Evolutionary conservation across 2,329 filamentous ascomycete genomes (phyloP).

Genomic region (Colletotrichum incanum): DNA sequence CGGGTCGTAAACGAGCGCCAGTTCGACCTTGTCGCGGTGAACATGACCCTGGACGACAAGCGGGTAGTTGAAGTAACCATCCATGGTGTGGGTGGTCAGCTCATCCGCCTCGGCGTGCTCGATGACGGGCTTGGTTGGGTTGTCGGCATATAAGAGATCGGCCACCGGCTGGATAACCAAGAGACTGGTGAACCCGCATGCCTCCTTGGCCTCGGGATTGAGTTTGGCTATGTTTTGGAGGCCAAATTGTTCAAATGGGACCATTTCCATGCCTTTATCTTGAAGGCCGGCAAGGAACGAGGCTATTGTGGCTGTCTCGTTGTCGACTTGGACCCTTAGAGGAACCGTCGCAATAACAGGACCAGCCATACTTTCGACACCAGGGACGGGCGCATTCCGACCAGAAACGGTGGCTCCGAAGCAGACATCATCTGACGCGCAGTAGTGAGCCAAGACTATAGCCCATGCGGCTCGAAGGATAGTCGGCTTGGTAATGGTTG

Average conservation of each 20-base stretch:
- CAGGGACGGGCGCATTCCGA: constrained; percentile 45
- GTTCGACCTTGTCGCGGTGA: too few relatives aligned
- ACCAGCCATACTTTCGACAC: constrained; percentile 45
- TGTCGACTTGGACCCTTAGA: constrained; percentile 39
- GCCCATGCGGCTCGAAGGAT: constrained; percentile 31
- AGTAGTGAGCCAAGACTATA: constrained; percentile 44
- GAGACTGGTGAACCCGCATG: constrained; percentile 13
- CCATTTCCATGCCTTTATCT: constrained; percentile 37
- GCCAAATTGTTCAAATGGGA: constrained; percentile 46
- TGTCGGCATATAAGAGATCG: constrained; percentile 24
- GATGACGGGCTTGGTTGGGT: not conserved
- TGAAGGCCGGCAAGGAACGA: constrained; percentile 45
- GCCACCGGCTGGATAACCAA: constrained; percentile 24
- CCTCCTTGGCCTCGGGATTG: constrained; percentile 31
- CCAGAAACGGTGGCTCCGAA: constrained; percentile 49
- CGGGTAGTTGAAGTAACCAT: too few relatives aligned
- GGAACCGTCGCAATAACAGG: constrained; percentile 46
- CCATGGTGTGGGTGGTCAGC: too few relatives aligned
- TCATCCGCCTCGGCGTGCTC: too few relatives aligned
- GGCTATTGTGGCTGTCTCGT: constrained; percentile 38
- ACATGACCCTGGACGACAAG: too few relatives aligned
- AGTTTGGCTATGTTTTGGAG: constrained; percentile 43
- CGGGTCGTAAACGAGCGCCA: too few relatives aligned
- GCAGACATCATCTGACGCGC: constrained; percentile 43
- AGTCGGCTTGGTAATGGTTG: constrained; percentile 41